These are phyloP conservation scores for Monosporascus sp. DNA, from an alignment of 2,329 filamentous ascomycete species.

Conservation along the genomic window DNA sequence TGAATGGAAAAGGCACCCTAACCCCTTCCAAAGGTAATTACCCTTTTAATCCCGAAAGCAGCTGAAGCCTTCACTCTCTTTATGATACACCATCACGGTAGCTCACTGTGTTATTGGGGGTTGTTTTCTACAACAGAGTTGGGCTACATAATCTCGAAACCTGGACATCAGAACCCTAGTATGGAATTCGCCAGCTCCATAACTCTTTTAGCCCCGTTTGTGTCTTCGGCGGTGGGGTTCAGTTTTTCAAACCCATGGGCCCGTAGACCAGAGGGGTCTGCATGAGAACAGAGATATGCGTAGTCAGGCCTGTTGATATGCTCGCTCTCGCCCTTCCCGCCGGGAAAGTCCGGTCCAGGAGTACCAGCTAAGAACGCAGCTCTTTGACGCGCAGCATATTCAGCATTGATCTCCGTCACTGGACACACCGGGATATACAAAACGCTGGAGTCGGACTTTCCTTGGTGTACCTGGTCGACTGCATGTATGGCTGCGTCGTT, in stretches of 20 bases:
- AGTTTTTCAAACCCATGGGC: conserved; percentile 44
- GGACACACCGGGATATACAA: conserved; percentile 87
- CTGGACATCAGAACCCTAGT: conserved; percentile 32
- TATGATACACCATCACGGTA: neutral
- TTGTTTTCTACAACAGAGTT: neutral
- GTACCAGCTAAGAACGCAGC: conserved; percentile 65
- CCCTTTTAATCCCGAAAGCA: no score
- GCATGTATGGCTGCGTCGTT: conserved; percentile 59
- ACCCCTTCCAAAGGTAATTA: no score
- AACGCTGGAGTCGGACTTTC: conserved; percentile 71
- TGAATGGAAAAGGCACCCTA: no score
- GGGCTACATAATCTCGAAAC: no score
- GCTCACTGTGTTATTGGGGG: neutral
- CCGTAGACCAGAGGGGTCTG: conserved; percentile 30
- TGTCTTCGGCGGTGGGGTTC: conserved; percentile 17
- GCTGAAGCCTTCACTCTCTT: neutral
- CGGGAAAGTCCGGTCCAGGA: conserved; percentile 67
- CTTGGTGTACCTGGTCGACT: conserved; percentile 74
- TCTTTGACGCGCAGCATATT: conserved; percentile 66
- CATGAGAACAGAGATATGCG: conserved; percentile 29
- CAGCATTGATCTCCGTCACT: conserved; percentile 67
- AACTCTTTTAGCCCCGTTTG: conserved; percentile 31
- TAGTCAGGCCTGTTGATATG: conserved; percentile 44
- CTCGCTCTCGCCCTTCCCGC: conserved; percentile 60
- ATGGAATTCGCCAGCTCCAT: conserved; percentile 38